phyloP scores from a whole-genome alignment of 805 yeast species.

The Zygosaccharomyces bisporus region DNA sequence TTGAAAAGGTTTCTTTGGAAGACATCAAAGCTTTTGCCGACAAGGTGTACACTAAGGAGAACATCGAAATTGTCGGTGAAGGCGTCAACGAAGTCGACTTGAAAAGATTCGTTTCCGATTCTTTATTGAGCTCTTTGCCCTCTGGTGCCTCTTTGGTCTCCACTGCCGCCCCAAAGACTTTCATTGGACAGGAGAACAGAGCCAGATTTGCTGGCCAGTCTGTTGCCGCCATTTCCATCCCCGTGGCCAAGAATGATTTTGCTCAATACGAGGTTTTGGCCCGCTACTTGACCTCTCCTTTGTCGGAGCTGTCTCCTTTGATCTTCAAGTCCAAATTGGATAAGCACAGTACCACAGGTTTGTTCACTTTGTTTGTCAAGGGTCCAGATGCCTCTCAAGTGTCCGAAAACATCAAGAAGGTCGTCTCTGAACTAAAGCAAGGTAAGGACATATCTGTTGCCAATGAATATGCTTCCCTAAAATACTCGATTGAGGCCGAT shows the following conservation, averaged over 20 bases:
- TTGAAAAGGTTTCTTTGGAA: constrained; percentile 52
- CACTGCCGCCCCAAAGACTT: constrained; percentile 42
- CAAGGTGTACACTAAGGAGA: constrained; percentile 62
- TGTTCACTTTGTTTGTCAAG: constrained; percentile 66
- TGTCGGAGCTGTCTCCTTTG: constrained; percentile 52
- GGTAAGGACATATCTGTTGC: constrained; percentile 59
- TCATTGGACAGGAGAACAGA: constrained; percentile 63
- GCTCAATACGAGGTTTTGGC: constrained; percentile 69
- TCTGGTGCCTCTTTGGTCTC: constrained; percentile 50
- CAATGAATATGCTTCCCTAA: constrained; percentile 48
- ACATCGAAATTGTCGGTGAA: constrained; percentile 65
- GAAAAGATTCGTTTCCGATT: constrained; percentile 59
- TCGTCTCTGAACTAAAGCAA: constrained; percentile 49
- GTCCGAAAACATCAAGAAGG: constrained; percentile 55
- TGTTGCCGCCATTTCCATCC: constrained; percentile 77
- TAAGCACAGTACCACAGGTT: constrained; percentile 73
- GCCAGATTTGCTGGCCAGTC: constrained; percentile 60
- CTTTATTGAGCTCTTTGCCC: constrained; percentile 57
- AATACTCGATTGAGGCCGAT: constrained; percentile 42
- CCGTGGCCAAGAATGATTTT: constrained; percentile 60
- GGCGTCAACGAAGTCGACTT: constrained; percentile 75
- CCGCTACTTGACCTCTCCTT: constrained; percentile 57
- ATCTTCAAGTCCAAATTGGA: constrained; percentile 51
- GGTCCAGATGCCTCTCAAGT: constrained; percentile 58
- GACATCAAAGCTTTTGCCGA: constrained; percentile 66